These are phyloP conservation scores for Lodderomyces jiufengensis DNA, from an alignment of 1,139 yeast genomes.

Conservation along the genomic window DNA sequence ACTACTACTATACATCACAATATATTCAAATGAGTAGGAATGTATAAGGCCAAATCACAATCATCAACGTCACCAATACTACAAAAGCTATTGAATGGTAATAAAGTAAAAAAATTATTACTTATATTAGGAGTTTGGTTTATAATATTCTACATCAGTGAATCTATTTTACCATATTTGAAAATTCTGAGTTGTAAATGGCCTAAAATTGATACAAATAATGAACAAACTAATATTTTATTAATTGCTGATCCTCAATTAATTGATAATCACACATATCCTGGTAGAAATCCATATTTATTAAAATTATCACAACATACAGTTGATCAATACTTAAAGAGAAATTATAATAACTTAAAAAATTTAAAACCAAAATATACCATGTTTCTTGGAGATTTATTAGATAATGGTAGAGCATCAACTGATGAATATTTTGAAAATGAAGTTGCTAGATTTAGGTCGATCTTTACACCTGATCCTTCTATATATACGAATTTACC, in stretches of 20 bases:
- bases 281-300: constrained; percentile 37
- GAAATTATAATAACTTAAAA: constrained; percentile 39
- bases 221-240: constrained; percentile 22
- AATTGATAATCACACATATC: constrained; percentile 48
- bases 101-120: too few relatives aligned
- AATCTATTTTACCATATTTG: constrained; percentile 27
- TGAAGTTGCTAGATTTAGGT: constrained; percentile 37
- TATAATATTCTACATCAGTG: constrained; percentile 30
- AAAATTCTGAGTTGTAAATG: constrained; percentile 34
- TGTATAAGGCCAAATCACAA: neutral
- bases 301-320: constrained; percentile 45
- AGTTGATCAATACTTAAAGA: constrained; percentile 45
- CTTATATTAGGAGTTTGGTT: constrained; percentile 23
- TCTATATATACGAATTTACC: constrained; percentile 29
- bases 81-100: too few relatives aligned
- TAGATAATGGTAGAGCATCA: constrained; percentile 51
- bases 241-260: constrained; percentile 47
- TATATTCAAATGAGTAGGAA: neutral
- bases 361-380: constrained; percentile 42
- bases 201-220: constrained; percentile 16
- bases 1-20: neutral
- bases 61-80: too few relatives aligned
- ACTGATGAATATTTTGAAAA: constrained; percentile 34
- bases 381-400: constrained; percentile 50
- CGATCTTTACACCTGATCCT: too few relatives aligned